Evolutionary conservation across 2,329 filamentous ascomycete genomes (phyloP), one percentile per base, ranked within the genome.

Genomic region (Trichoderma sp.): DNA sequence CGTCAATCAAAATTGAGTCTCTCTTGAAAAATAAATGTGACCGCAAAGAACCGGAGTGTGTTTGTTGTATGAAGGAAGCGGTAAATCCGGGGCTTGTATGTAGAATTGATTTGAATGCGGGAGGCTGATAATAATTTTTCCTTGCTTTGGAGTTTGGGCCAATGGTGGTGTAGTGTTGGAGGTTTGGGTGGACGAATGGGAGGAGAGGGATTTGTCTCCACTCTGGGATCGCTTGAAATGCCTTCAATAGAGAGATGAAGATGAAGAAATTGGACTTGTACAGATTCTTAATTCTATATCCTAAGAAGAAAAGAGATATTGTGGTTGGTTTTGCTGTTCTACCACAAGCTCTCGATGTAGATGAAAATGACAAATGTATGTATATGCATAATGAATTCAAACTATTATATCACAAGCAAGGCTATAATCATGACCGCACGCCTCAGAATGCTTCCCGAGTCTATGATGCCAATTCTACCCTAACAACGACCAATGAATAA

Each of bases 361-460:
- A 24, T 21, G 9, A 9, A 45, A 6, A 50, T 50, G n/a, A 50
- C 18, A 50, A 53, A 12, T 53, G n/a, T 53, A 56, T 7, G 3
- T 56, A 56, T 27, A 60, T 4, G 24, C 24, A 29, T n/a, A 27
- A n/a, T n/a, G 33, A 71, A 12, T 53, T 16, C 41, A 72, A 18
- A 35, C 18, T 50, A 27, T 21, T n/a, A 72, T 38, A 64, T 65
- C 53, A 53, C 41, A 38, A 33, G 31, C 41, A 65, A 56, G 41
- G 60, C 69, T 65, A 73, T 63, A 73, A 38, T 53, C 69, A 64
- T 73, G 60, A 65, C 56, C 67, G 6, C 60, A 65, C 69, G 69
- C 69, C 69, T 56, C 60, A 65, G 69, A 65, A 73, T 73, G 60
- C 62, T 38, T 67, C 71, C 71, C 63, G 62, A 74, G 71, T 74